Evolutionary conservation across 2,329 filamentous ascomycete species (phyloP).

Genomic region (Lachnellula subtilissima): DNA sequence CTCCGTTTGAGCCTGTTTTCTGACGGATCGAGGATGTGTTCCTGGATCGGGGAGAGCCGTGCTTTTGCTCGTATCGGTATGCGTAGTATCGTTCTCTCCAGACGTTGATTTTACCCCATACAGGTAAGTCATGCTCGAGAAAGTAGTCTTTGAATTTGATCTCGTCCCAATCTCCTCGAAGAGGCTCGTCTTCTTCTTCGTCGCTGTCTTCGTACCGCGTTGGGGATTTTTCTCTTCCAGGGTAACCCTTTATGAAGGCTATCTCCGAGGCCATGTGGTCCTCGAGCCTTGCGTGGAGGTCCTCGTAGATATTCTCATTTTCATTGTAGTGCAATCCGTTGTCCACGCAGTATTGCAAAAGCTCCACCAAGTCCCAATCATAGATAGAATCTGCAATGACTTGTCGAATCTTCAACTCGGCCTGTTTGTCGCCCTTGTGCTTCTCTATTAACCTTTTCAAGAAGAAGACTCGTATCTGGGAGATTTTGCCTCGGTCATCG

Average conservation of each 20-base stretch:
- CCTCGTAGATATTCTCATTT: not conserved
- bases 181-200: not conserved
- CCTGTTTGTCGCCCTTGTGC: not conserved
- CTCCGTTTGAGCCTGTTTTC: not conserved
- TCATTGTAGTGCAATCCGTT: not conserved
- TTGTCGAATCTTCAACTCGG: not conserved
- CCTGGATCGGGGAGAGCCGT: not conserved
- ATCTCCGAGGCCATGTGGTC: not conserved
- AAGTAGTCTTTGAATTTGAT: not conserved
- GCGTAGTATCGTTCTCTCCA: conserved; percentile 6
- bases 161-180: not conserved
- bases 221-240: not conserved
- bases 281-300: not conserved
- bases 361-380: not conserved
- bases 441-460: not conserved
- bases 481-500: not conserved
- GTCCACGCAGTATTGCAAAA: not conserved
- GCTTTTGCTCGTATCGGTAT: not conserved
- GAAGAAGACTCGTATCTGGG: not conserved
- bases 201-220: not conserved
- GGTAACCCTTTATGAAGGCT: not conserved
- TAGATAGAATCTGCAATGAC: not conserved
- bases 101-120: not conserved
- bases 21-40: not conserved
- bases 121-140: not conserved